A percentile compares a stretch with the other conserved stretches of the same genome.
phyloP scores from a whole-genome alignment of 2,329 filamentous ascomycete genomes.

The Laburnicola sp. region DNA sequence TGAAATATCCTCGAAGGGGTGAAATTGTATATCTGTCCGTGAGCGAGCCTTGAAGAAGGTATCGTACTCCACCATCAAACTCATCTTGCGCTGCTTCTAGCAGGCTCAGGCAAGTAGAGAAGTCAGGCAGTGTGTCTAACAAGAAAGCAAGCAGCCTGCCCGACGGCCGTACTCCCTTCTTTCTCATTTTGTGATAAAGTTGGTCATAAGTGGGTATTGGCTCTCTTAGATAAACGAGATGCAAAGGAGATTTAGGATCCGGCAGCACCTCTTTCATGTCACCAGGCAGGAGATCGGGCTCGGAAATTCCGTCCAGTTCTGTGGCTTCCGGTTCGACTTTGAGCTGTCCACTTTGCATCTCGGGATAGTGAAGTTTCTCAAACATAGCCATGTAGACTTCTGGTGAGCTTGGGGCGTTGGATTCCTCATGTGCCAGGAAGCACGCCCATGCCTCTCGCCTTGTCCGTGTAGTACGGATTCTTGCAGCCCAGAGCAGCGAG shows the following conservation, averaged over 20 bases:
- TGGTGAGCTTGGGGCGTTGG: slow-evolving; percentile 40
- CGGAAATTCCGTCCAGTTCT: slow-evolving; percentile 7
- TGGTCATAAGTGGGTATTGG: slow-evolving; percentile 61
- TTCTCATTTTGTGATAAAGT: slow-evolving; percentile 63
- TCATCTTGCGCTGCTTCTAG: slow-evolving; percentile 21
- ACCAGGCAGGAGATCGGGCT: slow-evolving; percentile 56
- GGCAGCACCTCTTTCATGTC: slow-evolving; percentile 60
- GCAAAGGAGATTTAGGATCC: slow-evolving; percentile 61
- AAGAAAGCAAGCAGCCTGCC: slow-evolving; percentile 60
- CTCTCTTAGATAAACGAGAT: slow-evolving; percentile 67
- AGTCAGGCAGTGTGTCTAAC: slow-evolving; percentile 47
- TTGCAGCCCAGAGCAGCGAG: slow-evolving; percentile 57
- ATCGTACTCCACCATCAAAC: slow-evolving; percentile 26
- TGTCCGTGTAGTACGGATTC: slow-evolving; percentile 63
- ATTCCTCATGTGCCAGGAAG: slow-evolving; percentile 60
- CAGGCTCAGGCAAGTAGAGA: slow-evolving; percentile 23
- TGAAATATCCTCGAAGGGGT: slow-evolving; percentile 29
- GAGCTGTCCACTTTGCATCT: neutral
- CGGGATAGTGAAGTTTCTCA: slow-evolving; percentile 55
- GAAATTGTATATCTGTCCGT: slow-evolving; percentile 8
- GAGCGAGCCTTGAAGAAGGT: slow-evolving; percentile 26
- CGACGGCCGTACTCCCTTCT: slow-evolving; percentile 53
- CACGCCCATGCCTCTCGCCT: slow-evolving; percentile 67
- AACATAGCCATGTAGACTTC: slow-evolving; percentile 61
- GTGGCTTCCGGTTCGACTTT: neutral